A percentile compares a stretch with the other conserved stretches of the same genome.
These are phyloP conservation scores for Chlorella variabilis DNA, from an alignment of 163 green algal genomes.

Conservation along the genomic window DNA sequence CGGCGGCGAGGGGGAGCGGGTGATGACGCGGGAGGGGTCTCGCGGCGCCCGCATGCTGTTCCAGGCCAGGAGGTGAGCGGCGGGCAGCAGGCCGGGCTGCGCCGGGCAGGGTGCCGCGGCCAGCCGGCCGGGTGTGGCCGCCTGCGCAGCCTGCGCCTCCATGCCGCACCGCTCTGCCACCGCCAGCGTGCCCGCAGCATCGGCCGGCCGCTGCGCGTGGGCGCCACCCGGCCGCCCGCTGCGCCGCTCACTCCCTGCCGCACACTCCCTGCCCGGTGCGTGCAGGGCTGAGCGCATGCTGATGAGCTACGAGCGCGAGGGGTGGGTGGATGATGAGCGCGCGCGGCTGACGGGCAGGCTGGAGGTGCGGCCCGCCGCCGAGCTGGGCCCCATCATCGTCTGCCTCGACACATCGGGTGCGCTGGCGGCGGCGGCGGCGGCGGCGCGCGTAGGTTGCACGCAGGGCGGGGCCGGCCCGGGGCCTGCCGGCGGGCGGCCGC, in stretches of 20 bases:
- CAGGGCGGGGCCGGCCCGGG: too few relatives aligned
- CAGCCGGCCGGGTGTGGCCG: too few relatives aligned
- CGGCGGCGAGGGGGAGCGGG: constrained; percentile 10
- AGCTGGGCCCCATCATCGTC: constrained; percentile 89
- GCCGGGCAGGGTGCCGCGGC: neutral
- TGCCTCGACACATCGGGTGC: constrained; percentile 37
- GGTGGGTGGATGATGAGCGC: constrained; percentile 88
- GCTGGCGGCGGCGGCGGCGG: neutral
- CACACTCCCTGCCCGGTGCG: too few relatives aligned
- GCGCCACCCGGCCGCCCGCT: too few relatives aligned
- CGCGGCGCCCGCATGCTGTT: constrained; percentile 79
- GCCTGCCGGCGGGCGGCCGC: too few relatives aligned
- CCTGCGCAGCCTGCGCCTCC: too few relatives aligned
- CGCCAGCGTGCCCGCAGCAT: too few relatives aligned
- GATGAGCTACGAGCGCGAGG: constrained; percentile 89
- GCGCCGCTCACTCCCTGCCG: too few relatives aligned
- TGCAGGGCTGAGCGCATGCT: constrained; percentile 80
- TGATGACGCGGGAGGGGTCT: constrained; percentile 47
- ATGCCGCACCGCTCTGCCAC: too few relatives aligned
- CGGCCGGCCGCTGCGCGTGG: too few relatives aligned
- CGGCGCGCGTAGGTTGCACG: too few relatives aligned
- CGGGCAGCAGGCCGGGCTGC: neutral
- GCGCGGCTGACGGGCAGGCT: constrained; percentile 67
- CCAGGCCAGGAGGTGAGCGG: constrained; percentile 65
- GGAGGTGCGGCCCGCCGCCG: constrained; percentile 85